Evolutionary conservation across 2,329 filamentous ascomycete species (phyloP), one percentile per base, ranked within the genome.

Genomic region (Fusarium staphyleae): DNA sequence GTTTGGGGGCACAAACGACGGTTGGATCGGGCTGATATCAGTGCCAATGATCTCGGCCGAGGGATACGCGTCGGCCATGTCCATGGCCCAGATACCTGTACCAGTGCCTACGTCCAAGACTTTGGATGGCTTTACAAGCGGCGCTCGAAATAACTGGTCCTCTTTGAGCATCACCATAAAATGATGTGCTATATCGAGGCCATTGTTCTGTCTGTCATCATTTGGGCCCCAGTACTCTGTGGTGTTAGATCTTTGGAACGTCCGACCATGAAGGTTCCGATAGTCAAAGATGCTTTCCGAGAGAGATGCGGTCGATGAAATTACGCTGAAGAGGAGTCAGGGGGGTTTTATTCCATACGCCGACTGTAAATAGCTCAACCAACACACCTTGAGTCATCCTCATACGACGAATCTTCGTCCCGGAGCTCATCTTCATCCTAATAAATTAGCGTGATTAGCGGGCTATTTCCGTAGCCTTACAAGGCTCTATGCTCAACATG

Each of bases 71-170:
- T 22, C 19, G 6, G 19, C 19, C 6, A 4, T 22, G 19, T 22
- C 19, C 4, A 22, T 22, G 4, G 28, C 28, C 28, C 28, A 30
- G 28, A 30, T 30, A 11, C 28, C 28, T 5, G 28, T 30, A 11
- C 28, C 28, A 5, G 28, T 30, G 28, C 28, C 28, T 5, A 30
- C 28, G 12, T 30, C 28, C 4, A 22, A 6, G 19, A 22, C 19
- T 13, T 33, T 45, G 83, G 13, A 81, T 78, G 82, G 54, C 80
- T 78, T 11, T 79, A 55, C 81, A 12, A 63, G 18, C 15, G 53
- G 61, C 11, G 57, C 55, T 22, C 52, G 36, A 24, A 45, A 62
- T 3, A 55, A 32, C 1, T 40, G 35, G 45, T 66, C 63, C 18
- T 39, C 55, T 4, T 66, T 42, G 22, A 67, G 53, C 56, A 67